phyloP scores from a whole-genome alignment of 2,329 filamentous ascomycete genomes.

The Didymella segeticola region DNA sequence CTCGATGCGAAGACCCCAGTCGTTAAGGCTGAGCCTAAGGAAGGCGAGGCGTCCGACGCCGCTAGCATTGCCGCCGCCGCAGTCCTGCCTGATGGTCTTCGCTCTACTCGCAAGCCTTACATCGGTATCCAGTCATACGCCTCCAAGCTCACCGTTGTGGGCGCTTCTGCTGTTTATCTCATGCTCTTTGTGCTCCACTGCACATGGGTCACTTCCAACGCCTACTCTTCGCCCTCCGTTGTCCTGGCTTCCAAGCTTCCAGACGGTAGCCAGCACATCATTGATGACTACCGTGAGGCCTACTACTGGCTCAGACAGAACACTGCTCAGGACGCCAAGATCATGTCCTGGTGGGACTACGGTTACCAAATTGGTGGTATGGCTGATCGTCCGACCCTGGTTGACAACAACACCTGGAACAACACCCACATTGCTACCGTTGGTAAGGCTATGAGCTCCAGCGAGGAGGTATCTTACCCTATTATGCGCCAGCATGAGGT shows the following conservation, averaged over 20 bases:
- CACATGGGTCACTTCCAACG: constrained; percentile 99
- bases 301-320: constrained; percentile 99
- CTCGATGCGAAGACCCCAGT: constrained; percentile 69
- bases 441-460: constrained; percentile 97
- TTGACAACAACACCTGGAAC: constrained; percentile 99
- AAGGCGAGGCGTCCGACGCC: constrained; percentile 42
- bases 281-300: constrained; percentile 98
- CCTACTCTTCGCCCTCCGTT: constrained; percentile 97
- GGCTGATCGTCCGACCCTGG: constrained; percentile 94
- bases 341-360: constrained; percentile 99
- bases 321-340: constrained; percentile 91
- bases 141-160: constrained; percentile 81
- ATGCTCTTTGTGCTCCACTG: constrained; percentile 95
- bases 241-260: constrained; percentile 91
- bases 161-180: constrained; percentile 77
- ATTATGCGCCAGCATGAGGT: constrained; percentile 99
- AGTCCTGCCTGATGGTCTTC: constrained; percentile 63
- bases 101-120: constrained; percentile 73
- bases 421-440: constrained; percentile 99
- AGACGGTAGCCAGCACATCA: constrained; percentile 96
- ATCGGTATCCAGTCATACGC: constrained; percentile 83
- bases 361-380: constrained; percentile 99
- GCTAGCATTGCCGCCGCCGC: constrained; percentile 58
- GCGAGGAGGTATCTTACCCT: constrained; percentile 96
- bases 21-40: constrained; percentile 55